Conservation (phyloP, 2,329 filamentous ascomycete genomes). For the Fusarium globosum region DNA sequence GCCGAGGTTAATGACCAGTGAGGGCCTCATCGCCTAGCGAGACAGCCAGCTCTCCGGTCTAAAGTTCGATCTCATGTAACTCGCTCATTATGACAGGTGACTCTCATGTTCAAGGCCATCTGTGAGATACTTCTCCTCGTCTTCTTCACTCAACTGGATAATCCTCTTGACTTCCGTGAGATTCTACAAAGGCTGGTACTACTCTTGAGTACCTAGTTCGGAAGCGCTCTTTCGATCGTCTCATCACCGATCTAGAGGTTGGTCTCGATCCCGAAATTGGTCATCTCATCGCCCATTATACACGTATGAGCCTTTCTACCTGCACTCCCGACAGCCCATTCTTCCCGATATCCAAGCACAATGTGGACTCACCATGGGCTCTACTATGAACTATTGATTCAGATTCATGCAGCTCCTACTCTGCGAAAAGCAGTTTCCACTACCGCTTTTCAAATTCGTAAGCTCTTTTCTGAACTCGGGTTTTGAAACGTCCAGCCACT, state of each 20-base stretch:
- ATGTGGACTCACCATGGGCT: background rate
- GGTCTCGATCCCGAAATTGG: background rate
- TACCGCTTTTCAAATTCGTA: background rate
- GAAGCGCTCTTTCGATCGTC: fast-evolving
- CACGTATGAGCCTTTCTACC: no score
- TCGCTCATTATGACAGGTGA: no score
- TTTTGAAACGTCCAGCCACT: background rate
- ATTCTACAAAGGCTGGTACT: no score
- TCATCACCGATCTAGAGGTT: background rate
- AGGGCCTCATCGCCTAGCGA: no score
- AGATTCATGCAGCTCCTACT: background rate
- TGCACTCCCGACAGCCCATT: fast-evolving
- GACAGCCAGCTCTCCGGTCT: no score
- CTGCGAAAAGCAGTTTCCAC: no score
- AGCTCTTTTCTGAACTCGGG: fast-evolving
- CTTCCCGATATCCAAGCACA: fast-evolving
- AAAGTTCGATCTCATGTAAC: background rate
- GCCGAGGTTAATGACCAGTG: no score
- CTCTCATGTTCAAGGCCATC: no score
- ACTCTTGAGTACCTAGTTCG: no score
- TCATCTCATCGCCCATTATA: fast-evolving
- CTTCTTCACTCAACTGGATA: no score
- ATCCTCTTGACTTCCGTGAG: fast-evolving
- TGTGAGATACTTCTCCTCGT: no score
- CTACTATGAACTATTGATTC: background rate